Conservation (phyloP, 441 rosid species). For the Pelargonium citronellum region DNA sequence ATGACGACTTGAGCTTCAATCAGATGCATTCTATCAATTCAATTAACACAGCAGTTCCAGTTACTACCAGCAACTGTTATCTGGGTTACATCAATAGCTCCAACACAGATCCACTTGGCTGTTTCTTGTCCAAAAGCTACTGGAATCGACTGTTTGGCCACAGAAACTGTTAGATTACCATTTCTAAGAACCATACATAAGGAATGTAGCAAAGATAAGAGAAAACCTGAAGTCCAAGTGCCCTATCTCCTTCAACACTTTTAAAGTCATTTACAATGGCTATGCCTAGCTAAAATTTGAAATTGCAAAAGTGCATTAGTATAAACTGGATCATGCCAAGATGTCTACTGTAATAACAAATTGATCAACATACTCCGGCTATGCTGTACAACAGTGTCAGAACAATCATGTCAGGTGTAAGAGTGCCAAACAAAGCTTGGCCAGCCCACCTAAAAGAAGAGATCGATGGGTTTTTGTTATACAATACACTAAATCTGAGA, state of each 20-base stretch:
- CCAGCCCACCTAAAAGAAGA: conserved; percentile 86
- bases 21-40: neutral
- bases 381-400: conserved; percentile 89
- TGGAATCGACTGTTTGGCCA: conserved; percentile 57
- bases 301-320: conserved; percentile 14
- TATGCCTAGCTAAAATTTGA: conserved; percentile 62
- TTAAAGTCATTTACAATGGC: conserved; percentile 97
- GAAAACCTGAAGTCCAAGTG: conserved; percentile 81
- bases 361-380: conserved; percentile 63
- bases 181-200: neutral
- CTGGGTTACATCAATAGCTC: conserved; percentile 90
- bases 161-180: neutral
- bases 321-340: conserved; percentile 1
- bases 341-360: neutral
- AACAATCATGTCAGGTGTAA: conserved; percentile 80
- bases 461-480: neutral
- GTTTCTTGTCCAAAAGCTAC: conserved; percentile 95
- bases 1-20: neutral
- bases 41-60: neutral
- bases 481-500: neutral
- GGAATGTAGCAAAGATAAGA: conserved; percentile 2
- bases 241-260: conserved; percentile 93
- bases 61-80: conserved; percentile 78
- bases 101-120: conserved; percentile 97
- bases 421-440: conserved; percentile 92